Percentiles rank a stretch among this genome's conserved stretches.
Conservation (phyloP, 139 green algal species). For the Trebouxia sp. region DNA sequence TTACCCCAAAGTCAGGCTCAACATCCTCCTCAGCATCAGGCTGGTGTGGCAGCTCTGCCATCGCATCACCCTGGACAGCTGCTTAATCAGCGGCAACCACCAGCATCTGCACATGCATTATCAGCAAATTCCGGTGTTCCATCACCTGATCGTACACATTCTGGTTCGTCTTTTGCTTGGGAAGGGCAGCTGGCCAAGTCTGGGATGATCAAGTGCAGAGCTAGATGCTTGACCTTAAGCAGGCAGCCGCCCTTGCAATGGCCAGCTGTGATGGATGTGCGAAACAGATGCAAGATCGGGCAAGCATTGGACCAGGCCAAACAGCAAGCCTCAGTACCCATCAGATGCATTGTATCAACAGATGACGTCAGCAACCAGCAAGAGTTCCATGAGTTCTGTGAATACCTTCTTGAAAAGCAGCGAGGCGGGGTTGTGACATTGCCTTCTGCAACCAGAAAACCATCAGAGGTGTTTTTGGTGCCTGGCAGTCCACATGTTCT, state of each 20-base stretch:
- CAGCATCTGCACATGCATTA: no score
- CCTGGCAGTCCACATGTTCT: neutral
- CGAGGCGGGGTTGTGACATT: neutral
- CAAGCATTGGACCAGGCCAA: neutral
- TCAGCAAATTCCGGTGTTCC: no score
- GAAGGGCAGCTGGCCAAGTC: neutral
- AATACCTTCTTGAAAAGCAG: conserved; percentile 11
- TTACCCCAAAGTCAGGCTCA: no score
- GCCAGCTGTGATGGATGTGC: neutral
- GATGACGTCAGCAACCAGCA: neutral
- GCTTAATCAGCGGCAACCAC: no score
- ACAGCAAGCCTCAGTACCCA: neutral
- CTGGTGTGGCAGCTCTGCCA: no score
- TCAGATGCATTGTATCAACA: conserved; percentile 12
- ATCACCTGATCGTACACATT: no score
- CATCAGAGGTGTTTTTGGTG: neutral
- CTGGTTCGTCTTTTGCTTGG: neutral
- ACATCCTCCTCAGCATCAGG: no score
- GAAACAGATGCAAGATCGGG: neutral
- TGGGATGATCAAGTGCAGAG: conserved; percentile 9
- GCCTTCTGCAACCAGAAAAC: neutral
- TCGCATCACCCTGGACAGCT: no score
- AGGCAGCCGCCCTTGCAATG: no score
- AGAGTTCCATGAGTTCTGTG: conserved; percentile 9
- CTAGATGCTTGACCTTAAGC: neutral